Base-by-base conservation (phyloP, 192 early-diverging fungal species). In the Coemansia sp. region DNA sequence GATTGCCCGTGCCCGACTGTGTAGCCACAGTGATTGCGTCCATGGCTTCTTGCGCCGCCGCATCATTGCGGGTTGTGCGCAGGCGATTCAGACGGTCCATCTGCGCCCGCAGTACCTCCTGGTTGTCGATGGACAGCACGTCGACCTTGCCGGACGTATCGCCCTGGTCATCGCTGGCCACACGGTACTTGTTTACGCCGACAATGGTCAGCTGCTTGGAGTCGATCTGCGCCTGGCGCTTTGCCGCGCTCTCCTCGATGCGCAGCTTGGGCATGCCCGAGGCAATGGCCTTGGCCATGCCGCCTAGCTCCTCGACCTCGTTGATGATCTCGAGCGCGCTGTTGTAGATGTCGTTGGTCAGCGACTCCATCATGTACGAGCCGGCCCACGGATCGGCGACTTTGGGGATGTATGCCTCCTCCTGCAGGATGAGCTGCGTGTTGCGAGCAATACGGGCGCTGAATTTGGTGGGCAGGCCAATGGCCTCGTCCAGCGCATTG, bases 381-480 rank as follows among this genome's bases (percentile, higher is more conserved):
- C 90, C 90, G 4, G 85, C 90, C 90, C 90, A 92, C 2, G 90
- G 90, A 48, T 92, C 90, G 19, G 89, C 89, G 6, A 92, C 90
- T 62, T 84, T 85, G 11, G 90, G 88, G 23, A 92, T 91, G 30
- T 78, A 77, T 5, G 90, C 88, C 56, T 92, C 90, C 44, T 86
- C 87, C 53, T 92, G 90, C 46, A 92, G 56, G 40, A 92, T 91
- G 36, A 92, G 52, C 78, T 92, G 90, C 5, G 90, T 92, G 76
- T 92, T 92, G 59, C 90, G 77, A 8, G 90, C 90, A 67, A 92
- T 90, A 35, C 90, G 82, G 3, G 90, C 85, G 49, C 79, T 82
- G 61, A 86, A 87, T 54, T 86, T 82, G 3, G 90, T 91, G 0
- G 88, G 90, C 34, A 92, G 63, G 2, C 88, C 90, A 34, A 92